Conservation (phyloP, 2,329 filamentous ascomycete species). For the Ophiocordyceps unilateralis region DNA sequence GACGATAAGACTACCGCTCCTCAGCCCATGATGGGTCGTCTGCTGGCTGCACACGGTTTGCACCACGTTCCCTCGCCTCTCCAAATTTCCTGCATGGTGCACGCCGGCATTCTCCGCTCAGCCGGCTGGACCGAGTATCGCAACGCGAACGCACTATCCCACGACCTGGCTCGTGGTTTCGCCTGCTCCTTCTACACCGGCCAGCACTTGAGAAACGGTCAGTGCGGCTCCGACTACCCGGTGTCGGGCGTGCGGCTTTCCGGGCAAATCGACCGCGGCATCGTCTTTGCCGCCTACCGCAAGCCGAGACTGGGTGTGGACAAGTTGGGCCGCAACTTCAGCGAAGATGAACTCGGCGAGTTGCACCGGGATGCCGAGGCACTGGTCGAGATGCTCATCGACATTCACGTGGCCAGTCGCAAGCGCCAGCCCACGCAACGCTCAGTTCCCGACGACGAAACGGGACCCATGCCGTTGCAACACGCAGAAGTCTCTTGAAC, state of each 20-base stretch:
- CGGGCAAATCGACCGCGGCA: conserved; percentile 26
- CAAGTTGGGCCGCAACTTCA: conserved; percentile 16
- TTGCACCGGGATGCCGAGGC: conserved; percentile 32
- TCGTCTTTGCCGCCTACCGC: conserved; percentile 39
- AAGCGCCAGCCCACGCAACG: conserved; percentile 12
- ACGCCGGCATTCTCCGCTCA: conserved; percentile 29
- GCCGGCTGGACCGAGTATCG: conserved; percentile 36
- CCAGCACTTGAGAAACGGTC: conserved; percentile 12
- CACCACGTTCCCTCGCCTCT: conserved; percentile 33
- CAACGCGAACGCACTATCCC: conserved; percentile 20
- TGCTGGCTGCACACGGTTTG: conserved; percentile 37
- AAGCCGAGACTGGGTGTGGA: conserved; percentile 23
- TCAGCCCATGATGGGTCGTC: conserved; percentile 25
- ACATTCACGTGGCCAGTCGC: conserved; percentile 25
- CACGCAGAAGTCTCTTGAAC: conserved; percentile 3
- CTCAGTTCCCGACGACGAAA: conserved; percentile 16
- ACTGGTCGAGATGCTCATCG: conserved; percentile 34
- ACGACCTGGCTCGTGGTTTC: conserved; percentile 34
- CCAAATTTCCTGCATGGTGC: conserved; percentile 30
- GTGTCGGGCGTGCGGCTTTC: conserved; percentile 8
- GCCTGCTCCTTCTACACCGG: conserved; percentile 34
- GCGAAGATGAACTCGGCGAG: conserved; percentile 23
- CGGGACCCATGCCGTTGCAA: conserved; percentile 19
- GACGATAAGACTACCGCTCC: conserved; percentile 3
- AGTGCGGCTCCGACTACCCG: conserved; percentile 9